Base-by-base conservation (phyloP, 768 basidiomycete species). In the Gautieria morchelliformis region DNA sequence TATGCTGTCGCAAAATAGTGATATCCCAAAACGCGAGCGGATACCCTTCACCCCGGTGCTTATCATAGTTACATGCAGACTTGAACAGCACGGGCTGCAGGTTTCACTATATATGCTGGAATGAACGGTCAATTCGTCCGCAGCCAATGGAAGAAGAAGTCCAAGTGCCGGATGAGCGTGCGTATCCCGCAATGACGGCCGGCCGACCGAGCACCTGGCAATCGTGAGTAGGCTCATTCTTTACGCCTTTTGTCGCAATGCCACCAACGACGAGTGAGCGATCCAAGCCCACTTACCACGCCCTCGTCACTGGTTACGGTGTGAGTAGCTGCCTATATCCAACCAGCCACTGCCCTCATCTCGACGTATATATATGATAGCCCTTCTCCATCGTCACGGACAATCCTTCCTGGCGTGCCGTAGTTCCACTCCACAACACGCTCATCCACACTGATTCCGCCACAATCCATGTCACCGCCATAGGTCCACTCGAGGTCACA, bases 341-440 rank as follows among this genome's bases (percentile, higher is more conserved):
- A 24, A 20, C 19, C 53, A 19, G n/a, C 12, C 0, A 12, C 20
- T 33, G 8, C 24, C 5, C 4, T 30, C 3, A n/a, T 32, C 10
- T 32, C 46, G 4, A 33, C 35, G 19, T 8, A 8, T 32, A 24
- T 10, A n/a, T 41, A n/a, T 15, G 27, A 27, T 14, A 83, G 80
- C 82, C 84, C 27, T 83, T 82, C 66, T 68, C 73, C 52, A 76
- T 78, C 19, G 78, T 78, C 62, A 63, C 71, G 52, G 74, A 75
- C 56, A 87, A 87, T 63, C 85, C 86, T 2, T 87, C 85, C 20
- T 87, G 86, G 85, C 73, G 83, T 7, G 84, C 85, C 35, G 84
- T 83, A 11, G 71, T 78, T 59, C 74, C 80, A 10, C 72, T 88
- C 20, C 81, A 85, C 63, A 79, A 86, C 65, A 70, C 72, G 42